Conservation (phyloP, 805 yeast species). For the Saturnispora sekii region DNA sequence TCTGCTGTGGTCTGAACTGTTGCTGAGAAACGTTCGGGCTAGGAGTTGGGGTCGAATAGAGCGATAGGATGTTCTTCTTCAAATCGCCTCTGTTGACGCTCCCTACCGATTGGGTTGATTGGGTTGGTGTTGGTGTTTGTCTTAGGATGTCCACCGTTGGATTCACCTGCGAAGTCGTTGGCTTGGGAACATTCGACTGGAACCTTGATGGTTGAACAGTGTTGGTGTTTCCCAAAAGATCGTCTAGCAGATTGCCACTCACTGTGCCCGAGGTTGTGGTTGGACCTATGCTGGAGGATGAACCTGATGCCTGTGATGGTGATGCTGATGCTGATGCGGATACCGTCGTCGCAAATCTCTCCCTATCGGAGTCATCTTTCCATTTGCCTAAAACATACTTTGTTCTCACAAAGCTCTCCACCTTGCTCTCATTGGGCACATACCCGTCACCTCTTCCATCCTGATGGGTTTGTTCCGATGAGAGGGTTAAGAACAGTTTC, state of each 20-base stretch:
- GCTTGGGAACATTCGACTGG: slow-evolving; percentile 5
- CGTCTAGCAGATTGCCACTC: slow-evolving; percentile 3
- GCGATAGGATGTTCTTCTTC: slow-evolving; percentile 82
- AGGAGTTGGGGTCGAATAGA: slow-evolving; percentile 58
- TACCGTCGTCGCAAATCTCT: slow-evolving; percentile 23
- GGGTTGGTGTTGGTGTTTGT: slow-evolving; percentile 5
- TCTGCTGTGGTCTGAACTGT: slow-evolving; percentile 6
- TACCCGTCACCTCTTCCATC: slow-evolving; percentile 41
- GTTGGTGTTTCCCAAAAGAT: slow-evolving; percentile 1
- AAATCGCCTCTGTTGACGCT: slow-evolving; percentile 59
- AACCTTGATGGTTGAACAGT: slow-evolving; percentile 8
- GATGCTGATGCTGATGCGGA: background rate
- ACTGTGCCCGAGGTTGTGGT: slow-evolving; percentile 2
- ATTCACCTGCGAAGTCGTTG: slow-evolving; percentile 3
- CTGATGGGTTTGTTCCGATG: slow-evolving; percentile 3
- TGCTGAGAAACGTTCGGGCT: slow-evolving; percentile 3
- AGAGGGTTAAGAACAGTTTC: slow-evolving; percentile 24
- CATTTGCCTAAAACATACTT: slow-evolving; percentile 89
- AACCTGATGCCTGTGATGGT: slow-evolving; percentile 2
- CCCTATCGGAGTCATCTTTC: slow-evolving; percentile 40
- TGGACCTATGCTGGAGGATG: slow-evolving; percentile 9
- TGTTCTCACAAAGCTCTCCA: slow-evolving; percentile 83
- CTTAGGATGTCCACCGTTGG: slow-evolving; percentile 5
- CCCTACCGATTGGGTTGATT: slow-evolving; percentile 12
- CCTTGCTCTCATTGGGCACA: slow-evolving; percentile 72